phyloP scores from a whole-genome alignment of 2,329 filamentous ascomycete genomes.

The Colletotrichum horii region DNA sequence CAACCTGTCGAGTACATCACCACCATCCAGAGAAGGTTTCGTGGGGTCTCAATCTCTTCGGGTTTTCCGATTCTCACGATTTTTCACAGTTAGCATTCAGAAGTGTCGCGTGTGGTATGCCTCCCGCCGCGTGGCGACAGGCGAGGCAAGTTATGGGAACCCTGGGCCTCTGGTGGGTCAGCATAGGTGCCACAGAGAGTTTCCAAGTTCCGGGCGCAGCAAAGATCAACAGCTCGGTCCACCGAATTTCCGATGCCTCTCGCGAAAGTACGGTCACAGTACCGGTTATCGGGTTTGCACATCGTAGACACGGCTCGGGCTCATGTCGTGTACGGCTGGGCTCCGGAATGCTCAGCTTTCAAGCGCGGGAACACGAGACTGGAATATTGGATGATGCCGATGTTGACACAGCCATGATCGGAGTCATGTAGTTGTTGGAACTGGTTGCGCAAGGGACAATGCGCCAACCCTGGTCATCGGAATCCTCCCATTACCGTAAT shows the following conservation, averaged over 20 bases:
- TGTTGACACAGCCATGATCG: neutral
- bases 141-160: neutral
- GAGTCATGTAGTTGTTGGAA: neutral
- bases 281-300: neutral
- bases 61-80: neutral
- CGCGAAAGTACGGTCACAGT: constrained; percentile 11
- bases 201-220: neutral
- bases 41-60: neutral
- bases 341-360: neutral
- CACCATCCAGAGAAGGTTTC: neutral
- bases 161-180: neutral
- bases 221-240: neutral
- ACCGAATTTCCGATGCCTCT: neutral
- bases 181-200: neutral
- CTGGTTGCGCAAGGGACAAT: neutral
- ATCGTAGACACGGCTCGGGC: neutral
- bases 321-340: neutral
- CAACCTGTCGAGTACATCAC: neutral
- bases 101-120: neutral
- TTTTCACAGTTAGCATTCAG: neutral
- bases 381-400: neutral
- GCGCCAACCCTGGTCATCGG: neutral
- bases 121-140: neutral
- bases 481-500: neutral
- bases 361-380: neutral